Percentiles rank a stretch among this genome's conserved stretches.
phyloP scores from a whole-genome alignment of 2,329 filamentous ascomycete genomes.

The Ceratocystis alfenasii region DNA sequence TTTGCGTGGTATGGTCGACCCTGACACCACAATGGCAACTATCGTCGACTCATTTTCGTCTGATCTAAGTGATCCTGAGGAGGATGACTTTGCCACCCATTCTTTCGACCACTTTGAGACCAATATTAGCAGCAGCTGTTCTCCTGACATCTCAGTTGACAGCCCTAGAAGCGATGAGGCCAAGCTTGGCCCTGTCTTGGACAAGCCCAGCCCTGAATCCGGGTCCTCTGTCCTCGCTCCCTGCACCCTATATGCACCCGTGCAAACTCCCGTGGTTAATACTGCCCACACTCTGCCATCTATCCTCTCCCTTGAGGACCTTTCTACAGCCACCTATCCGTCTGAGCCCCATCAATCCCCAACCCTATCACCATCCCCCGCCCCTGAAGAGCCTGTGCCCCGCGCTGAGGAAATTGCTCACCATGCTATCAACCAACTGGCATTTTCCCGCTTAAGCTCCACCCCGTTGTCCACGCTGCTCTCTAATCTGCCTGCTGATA shows the following conservation, averaged over 20 bases:
- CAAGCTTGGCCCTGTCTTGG: background rate
- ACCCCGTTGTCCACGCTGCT: constrained; percentile 83
- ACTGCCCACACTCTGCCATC: constrained; percentile 2
- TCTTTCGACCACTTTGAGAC: constrained; percentile 86
- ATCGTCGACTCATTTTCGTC: constrained; percentile 42
- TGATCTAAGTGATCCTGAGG: constrained; percentile 44
- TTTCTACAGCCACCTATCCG: background rate
- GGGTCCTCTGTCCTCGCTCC: constrained; percentile 1
- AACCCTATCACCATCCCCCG: constrained; percentile 5
- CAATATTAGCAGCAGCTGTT: constrained; percentile 60
- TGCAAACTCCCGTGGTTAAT: background rate
- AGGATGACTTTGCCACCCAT: constrained; percentile 67
- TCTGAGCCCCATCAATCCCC: background rate
- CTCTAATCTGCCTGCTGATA: constrained; percentile 63
- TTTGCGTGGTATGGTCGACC: constrained; percentile 23
- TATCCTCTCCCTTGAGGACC: constrained; percentile 8
- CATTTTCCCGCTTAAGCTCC: constrained; percentile 83
- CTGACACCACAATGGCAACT: constrained; percentile 34
- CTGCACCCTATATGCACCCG: constrained; percentile 6
- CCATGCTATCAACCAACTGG: constrained; percentile 89
- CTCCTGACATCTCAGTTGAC: constrained; percentile 56
- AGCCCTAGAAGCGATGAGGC: background rate
- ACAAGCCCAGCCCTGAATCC: constrained; percentile 3
- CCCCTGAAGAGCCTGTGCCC: constrained; percentile 18
- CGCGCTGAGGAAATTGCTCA: constrained; percentile 48